Evolutionary conservation across 805 yeast genomes (phyloP), one percentile per base, ranked within the genome.

Genomic region (Metschnikowia dekortorum): DNA sequence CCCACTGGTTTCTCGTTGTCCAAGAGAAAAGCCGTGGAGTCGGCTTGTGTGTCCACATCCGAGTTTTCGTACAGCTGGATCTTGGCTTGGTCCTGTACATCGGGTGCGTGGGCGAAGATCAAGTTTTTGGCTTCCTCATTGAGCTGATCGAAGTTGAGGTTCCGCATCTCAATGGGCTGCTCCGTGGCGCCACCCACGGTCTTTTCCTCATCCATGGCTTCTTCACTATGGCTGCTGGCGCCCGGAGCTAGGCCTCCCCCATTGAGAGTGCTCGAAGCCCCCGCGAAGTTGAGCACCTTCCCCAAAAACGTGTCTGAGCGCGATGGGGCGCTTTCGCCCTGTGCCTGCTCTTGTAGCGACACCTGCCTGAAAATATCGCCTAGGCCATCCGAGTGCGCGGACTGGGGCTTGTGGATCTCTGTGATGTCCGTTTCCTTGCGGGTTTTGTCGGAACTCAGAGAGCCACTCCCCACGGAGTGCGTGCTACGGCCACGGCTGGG

Each of bases 71-170:
- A 44, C 39, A 35, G 18, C 33, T 14, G 39, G 8, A 32, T 14
- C 33, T 44, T 44, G 11, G 28, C 28, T 14, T 28, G 46, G 13
- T 46, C 49, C 14, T 51, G 47, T 2, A 51, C 43, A 49, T 63
- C 63, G 7, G 73, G 68, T 39, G 73, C 70, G 61, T 82, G 86
- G 6, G 75, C 72, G 26, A 73, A 68, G 6, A 84, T 77, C 50
- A 84, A 69, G 31, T 76, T 75, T 47, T 73, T 71, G 1, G 88
- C 89, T 53, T 83, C 84, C 35, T 73, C 69, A 29, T 73, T 71
- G 32, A 78, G 64, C 32, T 69, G 65, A 3, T 68, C 74, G 36
- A 74, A 70, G 43, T 74, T 73, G 42, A 81, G 53, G 26, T 67
- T 69, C 14, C 66, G 67, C 71, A 79, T 59, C 50, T 79, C 82